Base-by-base conservation (phyloP, 208 protist genomes). In the Leishmania martiniquensis region DNA sequence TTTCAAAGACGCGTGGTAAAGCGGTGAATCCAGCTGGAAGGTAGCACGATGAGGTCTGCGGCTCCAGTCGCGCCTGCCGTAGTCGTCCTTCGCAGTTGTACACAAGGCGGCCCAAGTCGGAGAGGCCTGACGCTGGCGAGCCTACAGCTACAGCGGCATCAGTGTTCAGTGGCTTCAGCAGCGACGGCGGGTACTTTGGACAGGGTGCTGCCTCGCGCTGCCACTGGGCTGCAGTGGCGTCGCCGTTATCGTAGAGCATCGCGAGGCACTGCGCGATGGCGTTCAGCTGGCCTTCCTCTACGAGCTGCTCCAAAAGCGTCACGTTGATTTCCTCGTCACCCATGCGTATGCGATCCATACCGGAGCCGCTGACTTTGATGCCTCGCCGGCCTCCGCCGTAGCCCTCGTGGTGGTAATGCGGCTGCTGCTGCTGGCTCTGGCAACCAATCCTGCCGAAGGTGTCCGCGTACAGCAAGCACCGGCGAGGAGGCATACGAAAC, bases 261-360 rank as follows among this genome's bases (percentile, higher is more conserved):
- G 92, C 92, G 25, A 97, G 75, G 69, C 86, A 92, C 77, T 96
- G 92, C 32, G 87, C 93, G 66, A 98, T 95, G 20, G 89, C 90
- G 70, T 94, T 93, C 45, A 94, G 78, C 82, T 99, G 97, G 29
- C 93, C 91, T 45, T 94, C 90, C 75, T 99, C 97, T 20, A 97
- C 91, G 60, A 98, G 83, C 86, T 98, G 97, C 81, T 98, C 96
- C 68, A 98, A 83, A 15, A 90, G 67, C 0, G 81, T 76, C 22
- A 98, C 62, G 72, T 98, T 89, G 55, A 98, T 85, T 45, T 83
- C 83, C 71, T 93, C 87, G 29, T 96, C 87, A 7, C 80, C 86
- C 62, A 97, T 82, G 10, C 87, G 86, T 1, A 97, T 70, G 22
- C 52, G 69, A 47, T 87, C 77, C 4, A 78, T 60, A 15, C 87